These are phyloP conservation scores for Fraxinus sp. DNA, from an alignment of 305 asterid genomes.

Conservation along the genomic window DNA sequence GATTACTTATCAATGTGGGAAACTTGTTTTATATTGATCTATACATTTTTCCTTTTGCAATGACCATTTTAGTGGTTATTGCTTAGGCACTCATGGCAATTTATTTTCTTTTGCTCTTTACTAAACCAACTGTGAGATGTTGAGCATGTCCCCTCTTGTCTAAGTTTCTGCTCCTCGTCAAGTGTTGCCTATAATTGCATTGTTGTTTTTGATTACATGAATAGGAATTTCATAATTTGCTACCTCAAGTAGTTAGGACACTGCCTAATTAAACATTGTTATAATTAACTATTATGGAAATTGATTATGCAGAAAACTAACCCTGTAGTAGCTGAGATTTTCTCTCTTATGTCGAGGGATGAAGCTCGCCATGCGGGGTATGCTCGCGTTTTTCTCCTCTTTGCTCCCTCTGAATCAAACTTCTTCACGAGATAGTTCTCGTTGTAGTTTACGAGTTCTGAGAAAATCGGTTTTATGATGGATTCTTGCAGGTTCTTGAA, in stretches of 20 bases:
- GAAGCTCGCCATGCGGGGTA: constrained; percentile 98
- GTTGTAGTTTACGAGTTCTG: not conserved
- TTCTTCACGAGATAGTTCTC: not conserved
- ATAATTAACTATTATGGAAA: constrained; percentile 4
- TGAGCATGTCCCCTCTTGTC: not conserved
- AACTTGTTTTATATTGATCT: not conserved
- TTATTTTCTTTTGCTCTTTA: not conserved
- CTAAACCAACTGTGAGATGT: not conserved
- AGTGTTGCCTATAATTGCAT: not conserved
- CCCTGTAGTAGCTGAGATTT: constrained; percentile 92
- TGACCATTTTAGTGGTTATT: not conserved
- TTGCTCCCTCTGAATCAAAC: not conserved
- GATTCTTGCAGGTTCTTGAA: constrained; percentile 40
- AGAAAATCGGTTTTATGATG: not conserved
- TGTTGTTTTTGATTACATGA: not conserved
- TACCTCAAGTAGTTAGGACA: not conserved
- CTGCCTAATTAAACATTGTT: not conserved
- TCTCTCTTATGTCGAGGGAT: constrained; percentile 94
- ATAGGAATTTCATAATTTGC: not conserved
- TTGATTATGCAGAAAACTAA: constrained; percentile 74
- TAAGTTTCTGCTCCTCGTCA: not conserved
- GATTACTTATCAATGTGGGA: not conserved
- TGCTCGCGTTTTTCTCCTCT: not conserved
- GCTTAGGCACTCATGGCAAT: not conserved
- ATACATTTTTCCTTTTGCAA: not conserved